These are phyloP conservation scores for Ascochyta lentis DNA, from an alignment of 2,329 filamentous ascomycete species.

Conservation along the genomic window DNA sequence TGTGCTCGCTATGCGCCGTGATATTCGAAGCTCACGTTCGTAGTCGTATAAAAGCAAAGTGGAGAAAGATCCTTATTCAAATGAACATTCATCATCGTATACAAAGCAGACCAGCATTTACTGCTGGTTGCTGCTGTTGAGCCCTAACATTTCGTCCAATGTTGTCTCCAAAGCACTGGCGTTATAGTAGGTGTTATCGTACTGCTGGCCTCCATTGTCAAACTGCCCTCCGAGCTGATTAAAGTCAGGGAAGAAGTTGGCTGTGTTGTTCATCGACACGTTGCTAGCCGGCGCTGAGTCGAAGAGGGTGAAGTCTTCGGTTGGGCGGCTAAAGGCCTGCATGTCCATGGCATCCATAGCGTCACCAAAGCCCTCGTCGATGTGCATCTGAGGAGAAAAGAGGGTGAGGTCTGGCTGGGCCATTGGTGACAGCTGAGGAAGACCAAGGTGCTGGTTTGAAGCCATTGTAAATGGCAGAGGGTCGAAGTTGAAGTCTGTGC, in stretches of 20 bases:
- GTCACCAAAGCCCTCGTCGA: conserved; percentile 71
- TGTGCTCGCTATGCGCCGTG: conserved; percentile 24
- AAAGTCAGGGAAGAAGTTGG: conserved; percentile 50
- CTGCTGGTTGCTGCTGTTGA: conserved; percentile 29
- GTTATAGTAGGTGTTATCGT: conserved; percentile 40
- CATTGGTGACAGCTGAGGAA: conserved; percentile 69
- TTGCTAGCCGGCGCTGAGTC: conserved; percentile 36
- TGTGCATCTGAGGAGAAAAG: conserved; percentile 67
- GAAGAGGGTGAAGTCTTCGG: conserved; percentile 70
- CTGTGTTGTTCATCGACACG: conserved; percentile 33
- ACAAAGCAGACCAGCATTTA: conserved; percentile 23
- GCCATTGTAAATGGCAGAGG: conserved; percentile 46
- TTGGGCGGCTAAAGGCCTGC: conserved; percentile 39
- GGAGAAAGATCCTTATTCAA: conserved; percentile 29
- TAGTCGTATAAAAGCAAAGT: conserved; percentile 21
- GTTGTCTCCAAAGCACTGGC: conserved; percentile 23
- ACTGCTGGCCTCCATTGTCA: conserved; percentile 19
- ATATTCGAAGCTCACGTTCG: conserved; percentile 21
- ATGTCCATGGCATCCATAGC: conserved; percentile 42
- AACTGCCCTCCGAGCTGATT: conserved; percentile 50
- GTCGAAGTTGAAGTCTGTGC: conserved; percentile 48
- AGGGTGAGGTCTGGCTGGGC: conserved; percentile 74
- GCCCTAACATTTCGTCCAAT: conserved; percentile 42
- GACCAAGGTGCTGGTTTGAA: conserved; percentile 18
- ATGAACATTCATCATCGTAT: conserved; percentile 28